phyloP scores from a whole-genome alignment of 1,284 basidiomycete genomes.

The Meripilus lineatus region DNA sequence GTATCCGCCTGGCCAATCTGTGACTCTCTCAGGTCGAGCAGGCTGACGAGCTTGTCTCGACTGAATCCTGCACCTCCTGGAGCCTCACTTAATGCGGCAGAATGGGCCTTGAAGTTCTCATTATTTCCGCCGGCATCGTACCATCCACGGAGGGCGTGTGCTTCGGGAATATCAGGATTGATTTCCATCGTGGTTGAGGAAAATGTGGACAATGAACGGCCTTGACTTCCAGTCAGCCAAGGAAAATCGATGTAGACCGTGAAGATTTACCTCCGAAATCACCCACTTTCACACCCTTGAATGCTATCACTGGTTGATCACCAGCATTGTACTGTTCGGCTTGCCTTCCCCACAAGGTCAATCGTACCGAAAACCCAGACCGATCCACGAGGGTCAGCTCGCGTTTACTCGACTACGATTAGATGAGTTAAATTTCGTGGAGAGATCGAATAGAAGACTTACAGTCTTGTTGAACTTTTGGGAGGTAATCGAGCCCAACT shows the following conservation, averaged over 20 bases:
- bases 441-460: not conserved
- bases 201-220: not conserved
- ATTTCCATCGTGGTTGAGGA: conserved; percentile 73
- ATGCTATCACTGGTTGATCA: conserved; percentile 76
- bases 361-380: conserved; percentile 73
- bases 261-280: conserved; percentile 78
- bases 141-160: conserved; percentile 89
- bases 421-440: no score
- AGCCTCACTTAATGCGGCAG: conserved; percentile 34
- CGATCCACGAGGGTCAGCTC: conserved; percentile 88
- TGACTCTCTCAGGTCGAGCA: conserved; percentile 81
- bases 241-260: conserved; percentile 6
- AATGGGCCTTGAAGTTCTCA: conserved; percentile 68
- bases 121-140: conserved; percentile 69
- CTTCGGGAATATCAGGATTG: conserved; percentile 88
- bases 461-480: not conserved
- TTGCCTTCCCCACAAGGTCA: conserved; percentile 96
- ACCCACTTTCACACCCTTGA: conserved; percentile 93
- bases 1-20: conserved; percentile 79
- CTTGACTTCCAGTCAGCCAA: conserved; percentile 1
- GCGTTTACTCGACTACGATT: conserved; percentile 55
- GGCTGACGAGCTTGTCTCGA: conserved; percentile 73
- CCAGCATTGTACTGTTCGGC: conserved; percentile 74
- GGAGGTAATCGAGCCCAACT: not conserved
- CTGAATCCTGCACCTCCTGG: conserved; percentile 31